Percentiles rank a stretch among this genome's conserved stretches.
Conservation (phyloP, 2,329 filamentous ascomycete species). For the Phaeophleospora eucalypticola region DNA sequence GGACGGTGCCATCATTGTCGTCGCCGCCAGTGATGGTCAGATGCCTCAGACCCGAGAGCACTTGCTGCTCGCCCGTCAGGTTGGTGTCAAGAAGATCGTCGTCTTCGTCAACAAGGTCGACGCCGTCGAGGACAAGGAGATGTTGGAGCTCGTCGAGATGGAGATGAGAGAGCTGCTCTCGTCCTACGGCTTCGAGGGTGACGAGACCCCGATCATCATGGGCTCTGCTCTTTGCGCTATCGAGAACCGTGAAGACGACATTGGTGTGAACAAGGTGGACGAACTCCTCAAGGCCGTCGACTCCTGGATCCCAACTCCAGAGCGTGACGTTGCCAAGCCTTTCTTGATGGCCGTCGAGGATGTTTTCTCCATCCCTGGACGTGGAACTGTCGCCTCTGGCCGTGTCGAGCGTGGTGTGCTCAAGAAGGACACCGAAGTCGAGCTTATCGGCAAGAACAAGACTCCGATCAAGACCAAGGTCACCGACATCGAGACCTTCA, state of each 20-base stretch:
- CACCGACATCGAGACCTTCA: slow-evolving; percentile 99
- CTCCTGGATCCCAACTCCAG: slow-evolving; percentile 90
- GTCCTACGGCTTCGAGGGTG: slow-evolving; percentile 94
- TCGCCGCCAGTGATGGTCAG: slow-evolving; percentile 96
- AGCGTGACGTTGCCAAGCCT: slow-evolving; percentile 93
- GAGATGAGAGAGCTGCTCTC: slow-evolving; percentile 97
- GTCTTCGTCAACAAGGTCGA: slow-evolving; percentile 99
- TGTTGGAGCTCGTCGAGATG: slow-evolving; percentile 99
- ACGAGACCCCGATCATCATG: slow-evolving; percentile 95
- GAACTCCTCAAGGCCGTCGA: slow-evolving; percentile 88
- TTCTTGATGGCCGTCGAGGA: slow-evolving; percentile 97
- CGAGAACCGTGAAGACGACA: slow-evolving; percentile 79
- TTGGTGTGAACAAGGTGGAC: slow-evolving; percentile 83
- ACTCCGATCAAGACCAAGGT: slow-evolving; percentile 96
- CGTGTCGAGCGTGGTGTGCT: slow-evolving; percentile 93
- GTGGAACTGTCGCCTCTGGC: slow-evolving; percentile 93
- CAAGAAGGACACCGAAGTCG: slow-evolving; percentile 91
- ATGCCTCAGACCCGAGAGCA: slow-evolving; percentile 99
- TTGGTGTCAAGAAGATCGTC: slow-evolving; percentile 95
- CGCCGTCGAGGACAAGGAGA: slow-evolving; percentile 93
- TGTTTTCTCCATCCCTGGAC: slow-evolving; percentile 60
- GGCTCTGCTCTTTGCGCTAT: slow-evolving; percentile 94
- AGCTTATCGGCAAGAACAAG: slow-evolving; percentile 82
- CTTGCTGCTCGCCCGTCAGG: slow-evolving; percentile 93
- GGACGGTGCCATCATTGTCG: slow-evolving; percentile 98